Evolutionary conservation across 345 rosid genomes (phyloP), one percentile per base, ranked within the genome.

Genomic region (Gossypium rotundifolium): DNA sequence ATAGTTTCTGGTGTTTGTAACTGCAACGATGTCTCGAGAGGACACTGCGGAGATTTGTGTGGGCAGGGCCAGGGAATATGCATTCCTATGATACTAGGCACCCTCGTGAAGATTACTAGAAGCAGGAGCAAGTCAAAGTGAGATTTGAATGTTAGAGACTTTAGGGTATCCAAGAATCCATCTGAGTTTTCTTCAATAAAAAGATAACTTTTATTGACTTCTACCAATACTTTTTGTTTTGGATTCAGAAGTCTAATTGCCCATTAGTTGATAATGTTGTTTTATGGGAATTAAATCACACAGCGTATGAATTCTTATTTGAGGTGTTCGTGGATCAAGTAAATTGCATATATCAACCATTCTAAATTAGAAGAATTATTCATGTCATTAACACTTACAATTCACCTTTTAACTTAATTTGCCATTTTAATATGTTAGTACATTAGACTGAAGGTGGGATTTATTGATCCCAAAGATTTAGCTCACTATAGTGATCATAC

Each of bases 41-140:
- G 64, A 53, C 66, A 53, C 2, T 33, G 57, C 27, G 59, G 46
- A 4, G 83, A 83, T 42, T 65, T 75, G 70, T 68, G 84, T 40
- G 40, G 40, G 40, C 40, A 5, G 7, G 40, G 7, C 40, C 73
- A 18, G 17, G 88, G 91, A 65, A 80, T 81, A 61, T 88, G 91
- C 81, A 74, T 88, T 69, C 91, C 89, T 20, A 75, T 86, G 0
- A 65, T 86, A 2, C 75, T 81, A 2, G 77, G 83, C 2, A 75
- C 79, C 42, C 49, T 86, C 0, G 80, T 78, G 10, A 88, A 82
- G 79, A 80, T 84, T 60, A 79, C 72, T 81, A 64, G 82, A 65
- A 84, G 74, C n/a, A 84, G 71, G 77, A 84, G 76, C 80, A 67
- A 68, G 72, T 42, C 78, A 75, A 79, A 76, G 75, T 82, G 23